Base-by-base conservation (phyloP, 768 basidiomycete species). In the Suillus plorans region DNA sequence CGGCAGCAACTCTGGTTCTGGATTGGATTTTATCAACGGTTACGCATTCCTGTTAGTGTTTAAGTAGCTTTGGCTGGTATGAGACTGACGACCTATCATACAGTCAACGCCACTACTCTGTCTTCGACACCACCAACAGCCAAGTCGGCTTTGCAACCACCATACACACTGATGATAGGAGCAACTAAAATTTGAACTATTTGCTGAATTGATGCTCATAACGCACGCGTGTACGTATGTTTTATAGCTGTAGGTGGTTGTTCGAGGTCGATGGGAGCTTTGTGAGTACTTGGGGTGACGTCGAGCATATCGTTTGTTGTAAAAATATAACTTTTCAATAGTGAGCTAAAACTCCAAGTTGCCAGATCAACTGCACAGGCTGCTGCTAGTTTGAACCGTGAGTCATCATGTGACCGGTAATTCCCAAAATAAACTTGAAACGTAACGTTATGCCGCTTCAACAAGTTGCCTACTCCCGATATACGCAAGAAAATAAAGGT, bases 71-170 rank as follows among this genome's bases (percentile, higher is more conserved):
- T 68, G 66, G 18, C 20, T 64, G 56, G 22, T 62, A 49, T 28
- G 0, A 34, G 14, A 50, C 36, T 55, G 22, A 37, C 9, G 9
- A 45, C 31, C 36, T 64, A 28, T 22, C 22, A 37, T 5, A 57
- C 25, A 73, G 74, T 5, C 75, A 84, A 68, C 79, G 83, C 34
- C 83, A 74, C 73, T 83, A 83, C 66, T 75, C 74, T 61, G 72
- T 83, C 16, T 82, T 69, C 65, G 81, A 84, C 66, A 76, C 78
- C 25, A 68, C 68, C 20, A 80, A 82, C 66, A 59, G 56, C 25
- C 77, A 63, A 9, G 71, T 82, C 20, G 83, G 82, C 14, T 74
- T 84, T 57, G 83, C 82, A 1, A 71, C 56, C 44, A 81, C 81
- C 0, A 0, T 44, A 0, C 73, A 79, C 65, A 84, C 82, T 1